phyloP scores from a whole-genome alignment of 1,139 yeast species.

The Zygotorulaspora mrakii region DNA sequence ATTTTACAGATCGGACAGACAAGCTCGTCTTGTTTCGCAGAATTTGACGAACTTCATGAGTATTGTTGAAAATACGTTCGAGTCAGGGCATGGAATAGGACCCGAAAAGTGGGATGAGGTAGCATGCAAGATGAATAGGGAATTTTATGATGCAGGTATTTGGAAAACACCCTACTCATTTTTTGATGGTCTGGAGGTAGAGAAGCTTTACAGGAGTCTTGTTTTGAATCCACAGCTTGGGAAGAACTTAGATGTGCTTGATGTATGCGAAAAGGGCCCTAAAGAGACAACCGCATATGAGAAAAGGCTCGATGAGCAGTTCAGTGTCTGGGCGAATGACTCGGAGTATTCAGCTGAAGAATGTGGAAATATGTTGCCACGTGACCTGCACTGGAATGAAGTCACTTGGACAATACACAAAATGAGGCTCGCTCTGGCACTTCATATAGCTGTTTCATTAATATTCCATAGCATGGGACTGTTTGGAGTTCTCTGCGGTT shows the following conservation, averaged over 20 bases:
- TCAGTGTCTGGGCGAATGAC: neutral
- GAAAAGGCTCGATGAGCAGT: neutral
- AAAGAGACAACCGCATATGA: neutral
- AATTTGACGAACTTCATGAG: neutral
- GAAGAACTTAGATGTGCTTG: neutral
- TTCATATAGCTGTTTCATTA: neutral
- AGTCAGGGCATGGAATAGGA: neutral
- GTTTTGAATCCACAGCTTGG: neutral
- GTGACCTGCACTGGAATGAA: neutral
- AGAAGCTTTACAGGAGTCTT: neutral
- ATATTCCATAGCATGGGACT: neutral
- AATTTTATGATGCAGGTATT: neutral
- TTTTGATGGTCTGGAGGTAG: neutral
- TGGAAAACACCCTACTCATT: slow-evolving; percentile 5
- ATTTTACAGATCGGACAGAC: neutral
- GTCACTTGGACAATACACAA: neutral
- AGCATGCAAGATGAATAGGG: neutral
- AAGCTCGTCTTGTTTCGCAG: neutral
- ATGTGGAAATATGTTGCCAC: neutral
- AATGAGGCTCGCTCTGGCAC: neutral
- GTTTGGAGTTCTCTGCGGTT: neutral
- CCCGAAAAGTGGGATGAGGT: neutral
- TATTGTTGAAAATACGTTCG: neutral
- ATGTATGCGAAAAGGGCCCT: neutral
- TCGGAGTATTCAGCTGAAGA: neutral